Evolutionary conservation across 1,139 yeast genomes (phyloP), one percentile per base, ranked within the genome.

Genomic region (Sugiyamaella sp.): DNA sequence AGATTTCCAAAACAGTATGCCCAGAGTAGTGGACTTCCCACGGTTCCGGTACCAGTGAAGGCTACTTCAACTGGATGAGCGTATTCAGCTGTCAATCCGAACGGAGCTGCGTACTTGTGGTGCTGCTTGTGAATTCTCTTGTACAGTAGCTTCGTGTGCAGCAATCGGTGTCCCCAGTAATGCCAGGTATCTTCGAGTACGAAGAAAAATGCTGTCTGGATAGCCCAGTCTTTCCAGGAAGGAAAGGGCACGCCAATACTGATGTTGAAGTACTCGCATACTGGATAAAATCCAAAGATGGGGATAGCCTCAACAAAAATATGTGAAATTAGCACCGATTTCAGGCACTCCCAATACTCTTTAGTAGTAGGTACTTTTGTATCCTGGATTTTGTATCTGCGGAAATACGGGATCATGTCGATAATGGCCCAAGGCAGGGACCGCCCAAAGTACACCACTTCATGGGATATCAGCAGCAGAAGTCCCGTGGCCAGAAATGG

Each of bases 71-170:
- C 77, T 2, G 98, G 98, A 67, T 91, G 97, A 6, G 98, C 98
- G 69, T 91, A 91, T 73, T 91, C 98, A 22, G 98, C 98, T 52
- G 97, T 86, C 58, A 91, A 77, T 20, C 98, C 98, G 69, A 91
- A 91, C 29, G 98, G 98, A 39, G 97, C 97, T 24, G 97, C 96
- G 69, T 90, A 91, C 71, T 90, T 84, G 74, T 91, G 98, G 73
- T 91, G 98, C 75, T 89, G 95, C 75, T 91, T 91, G 77, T 91
- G 98, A 64, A 91, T 89, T 70, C 85, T 80, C 74, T 87, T 89
- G 80, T 91, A 91, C 68, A 91, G 84, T 61, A 82, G 79, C 52
- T 96, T 96, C 67, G 82, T 79, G 71, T 91, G 98, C 71, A 91
- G 83, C 33, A 84, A 78, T 63, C 98, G 82, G 73, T 91, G 98